These are phyloP conservation scores for Fusarium sp. DNA, from an alignment of 2,329 filamentous ascomycete species.

Conservation along the genomic window DNA sequence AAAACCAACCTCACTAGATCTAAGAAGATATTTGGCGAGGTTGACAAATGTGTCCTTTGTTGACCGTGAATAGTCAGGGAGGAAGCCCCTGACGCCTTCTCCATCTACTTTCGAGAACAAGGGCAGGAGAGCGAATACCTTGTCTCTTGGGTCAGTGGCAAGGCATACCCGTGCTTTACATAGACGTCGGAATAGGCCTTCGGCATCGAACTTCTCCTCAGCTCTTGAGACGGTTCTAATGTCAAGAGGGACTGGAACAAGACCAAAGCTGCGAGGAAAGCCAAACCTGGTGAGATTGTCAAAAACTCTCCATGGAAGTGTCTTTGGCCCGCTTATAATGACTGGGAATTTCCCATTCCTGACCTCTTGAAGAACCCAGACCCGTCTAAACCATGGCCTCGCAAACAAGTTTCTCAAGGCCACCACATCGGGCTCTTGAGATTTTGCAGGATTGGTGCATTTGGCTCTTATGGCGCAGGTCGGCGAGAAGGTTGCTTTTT, in stretches of 20 bases:
- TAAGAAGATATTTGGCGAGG: not conserved
- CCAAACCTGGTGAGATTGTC: not conserved
- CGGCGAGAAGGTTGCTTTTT: not conserved
- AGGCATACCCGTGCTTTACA: not conserved
- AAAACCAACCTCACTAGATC: not conserved
- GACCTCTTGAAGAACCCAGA: not conserved
- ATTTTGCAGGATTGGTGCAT: not conserved
- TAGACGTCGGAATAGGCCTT: not conserved
- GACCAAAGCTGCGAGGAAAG: not conserved
- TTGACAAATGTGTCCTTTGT: not conserved
- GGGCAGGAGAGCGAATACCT: not conserved
- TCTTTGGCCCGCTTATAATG: not conserved
- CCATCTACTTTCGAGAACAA: not conserved
- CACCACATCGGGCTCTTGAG: not conserved
- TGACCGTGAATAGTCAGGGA: not conserved
- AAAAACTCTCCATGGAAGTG: not conserved
- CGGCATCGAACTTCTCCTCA: not conserved
- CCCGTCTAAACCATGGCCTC: not conserved
- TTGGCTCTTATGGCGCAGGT: not conserved
- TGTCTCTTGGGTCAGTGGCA: not conserved
- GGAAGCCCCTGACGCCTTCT: not conserved
- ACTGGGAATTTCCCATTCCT: not conserved
- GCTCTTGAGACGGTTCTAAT: not conserved
- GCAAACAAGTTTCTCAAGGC: not conserved
- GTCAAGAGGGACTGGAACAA: not conserved